Percentiles rank a stretch among this genome's conserved stretches.
Evolutionary conservation across 2,329 filamentous ascomycete genomes (phyloP).

Genomic region (Lecanicillium sp.): DNA sequence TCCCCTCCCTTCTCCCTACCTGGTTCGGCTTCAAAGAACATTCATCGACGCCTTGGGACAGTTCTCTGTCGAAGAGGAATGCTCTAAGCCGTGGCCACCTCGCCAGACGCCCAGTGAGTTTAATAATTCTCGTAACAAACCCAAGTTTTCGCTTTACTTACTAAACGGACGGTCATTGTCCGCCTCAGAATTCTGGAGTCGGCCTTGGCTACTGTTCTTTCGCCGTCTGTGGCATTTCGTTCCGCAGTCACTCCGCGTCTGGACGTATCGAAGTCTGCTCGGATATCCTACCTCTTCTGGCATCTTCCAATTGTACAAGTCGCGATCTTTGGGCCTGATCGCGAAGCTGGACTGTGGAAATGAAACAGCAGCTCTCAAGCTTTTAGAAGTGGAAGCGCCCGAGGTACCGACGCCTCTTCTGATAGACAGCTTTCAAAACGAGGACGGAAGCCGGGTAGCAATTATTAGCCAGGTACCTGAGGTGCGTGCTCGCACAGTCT

Average conservation of each 20-base stretch:
- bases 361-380: neutral
- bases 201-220: conserved; percentile 2
- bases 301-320: neutral
- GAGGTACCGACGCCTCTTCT: neutral
- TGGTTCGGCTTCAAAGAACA: neutral
- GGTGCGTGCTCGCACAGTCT: neutral
- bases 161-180: neutral
- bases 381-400: neutral
- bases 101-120: neutral
- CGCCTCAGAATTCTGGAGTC: neutral
- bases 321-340: neutral
- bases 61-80: neutral
- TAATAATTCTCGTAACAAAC: neutral
- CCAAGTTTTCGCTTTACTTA: neutral
- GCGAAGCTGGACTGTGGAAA: neutral
- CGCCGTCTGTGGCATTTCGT: neutral
- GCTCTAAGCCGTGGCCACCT: neutral
- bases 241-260: neutral
- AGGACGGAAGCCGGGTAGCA: neutral
- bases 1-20: neutral
- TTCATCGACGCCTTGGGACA: neutral
- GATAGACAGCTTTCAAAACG: neutral
- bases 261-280: neutral
- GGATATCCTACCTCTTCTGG: neutral
- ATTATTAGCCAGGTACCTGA: neutral